Conservation (phyloP, 352 stramenopile species). For the Phytophthora citricola region DNA sequence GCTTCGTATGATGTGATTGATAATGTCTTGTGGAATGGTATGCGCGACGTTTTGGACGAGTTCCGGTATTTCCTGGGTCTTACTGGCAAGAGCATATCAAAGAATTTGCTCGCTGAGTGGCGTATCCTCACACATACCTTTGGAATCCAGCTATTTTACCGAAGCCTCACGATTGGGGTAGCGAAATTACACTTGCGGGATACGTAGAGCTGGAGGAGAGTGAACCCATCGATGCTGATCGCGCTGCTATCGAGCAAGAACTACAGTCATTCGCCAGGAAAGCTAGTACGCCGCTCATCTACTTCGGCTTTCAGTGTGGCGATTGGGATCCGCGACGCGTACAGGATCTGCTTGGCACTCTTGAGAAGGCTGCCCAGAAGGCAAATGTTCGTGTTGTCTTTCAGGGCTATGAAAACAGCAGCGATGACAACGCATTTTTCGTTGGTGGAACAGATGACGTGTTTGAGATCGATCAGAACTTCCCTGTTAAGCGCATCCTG, state of each 20-base stretch:
- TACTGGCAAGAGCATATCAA: constrained; percentile 40
- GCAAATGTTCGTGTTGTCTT: constrained; percentile 63
- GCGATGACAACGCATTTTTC: constrained; percentile 35
- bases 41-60: constrained; percentile 55
- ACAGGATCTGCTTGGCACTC: constrained; percentile 47
- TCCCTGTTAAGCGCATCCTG: constrained; percentile 49
- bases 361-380: constrained; percentile 51
- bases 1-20: constrained; percentile 64
- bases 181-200: constrained; percentile 61
- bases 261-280: constrained; percentile 22
- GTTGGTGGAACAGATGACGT: constrained; percentile 44
- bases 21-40: constrained; percentile 56
- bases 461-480: constrained; percentile 56
- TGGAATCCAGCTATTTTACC: constrained; percentile 67
- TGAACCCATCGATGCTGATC: constrained; percentile 19
- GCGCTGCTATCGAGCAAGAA: constrained; percentile 34
- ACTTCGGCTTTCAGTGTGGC: constrained; percentile 60
- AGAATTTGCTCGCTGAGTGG: constrained; percentile 56
- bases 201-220: constrained; percentile 52
- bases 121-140: constrained; percentile 76
- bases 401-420: constrained; percentile 50
- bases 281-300: constrained; percentile 44
- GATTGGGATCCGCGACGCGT: constrained; percentile 50
- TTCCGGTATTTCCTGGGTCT: constrained; percentile 68
- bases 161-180: constrained; percentile 69